phyloP scores from a whole-genome alignment of 2,329 filamentous ascomycete genomes.

The Diaporthe caulivora region DNA sequence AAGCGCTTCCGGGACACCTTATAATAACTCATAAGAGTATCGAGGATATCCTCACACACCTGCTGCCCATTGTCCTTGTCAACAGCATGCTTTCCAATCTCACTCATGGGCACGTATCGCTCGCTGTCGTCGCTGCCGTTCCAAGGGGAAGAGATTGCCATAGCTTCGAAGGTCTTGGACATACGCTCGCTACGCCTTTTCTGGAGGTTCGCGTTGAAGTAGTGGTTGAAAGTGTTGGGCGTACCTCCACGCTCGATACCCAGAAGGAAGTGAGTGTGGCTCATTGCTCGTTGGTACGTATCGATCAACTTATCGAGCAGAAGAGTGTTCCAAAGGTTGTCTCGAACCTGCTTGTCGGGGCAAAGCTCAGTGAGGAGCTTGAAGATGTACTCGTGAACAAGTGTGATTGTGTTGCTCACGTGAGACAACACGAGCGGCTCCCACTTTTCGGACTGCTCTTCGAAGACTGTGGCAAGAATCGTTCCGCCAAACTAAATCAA shows the following conservation, averaged over 20 bases:
- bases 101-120: too few relatives aligned
- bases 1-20: slow-evolving; percentile 71
- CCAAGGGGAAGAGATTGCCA: too few relatives aligned
- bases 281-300: slow-evolving; percentile 61
- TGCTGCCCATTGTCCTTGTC: slow-evolving; percentile 35
- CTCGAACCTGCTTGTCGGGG: slow-evolving; percentile 55
- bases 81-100: too few relatives aligned
- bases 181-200: slow-evolving; percentile 44
- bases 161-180: too few relatives aligned
- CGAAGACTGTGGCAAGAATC: slow-evolving; percentile 61
- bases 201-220: slow-evolving; percentile 59
- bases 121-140: too few relatives aligned
- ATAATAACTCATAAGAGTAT: slow-evolving; percentile 73
- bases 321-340: slow-evolving; percentile 56
- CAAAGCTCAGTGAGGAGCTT: slow-evolving; percentile 57
- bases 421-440: slow-evolving; percentile 59
- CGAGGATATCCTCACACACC: slow-evolving; percentile 64
- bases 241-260: slow-evolving; percentile 60
- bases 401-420: slow-evolving; percentile 61
- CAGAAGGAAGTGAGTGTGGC: slow-evolving; percentile 65
- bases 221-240: slow-evolving; percentile 64
- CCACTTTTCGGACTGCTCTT: slow-evolving; percentile 69
- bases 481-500: slow-evolving; percentile 55
- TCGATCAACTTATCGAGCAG: slow-evolving; percentile 59
- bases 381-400: slow-evolving; percentile 66